Percentiles rank a stretch among this genome's conserved stretches.
Evolutionary conservation across 1,284 basidiomycete species (phyloP).

Genomic region (Phaffia rhodozyma): DNA sequence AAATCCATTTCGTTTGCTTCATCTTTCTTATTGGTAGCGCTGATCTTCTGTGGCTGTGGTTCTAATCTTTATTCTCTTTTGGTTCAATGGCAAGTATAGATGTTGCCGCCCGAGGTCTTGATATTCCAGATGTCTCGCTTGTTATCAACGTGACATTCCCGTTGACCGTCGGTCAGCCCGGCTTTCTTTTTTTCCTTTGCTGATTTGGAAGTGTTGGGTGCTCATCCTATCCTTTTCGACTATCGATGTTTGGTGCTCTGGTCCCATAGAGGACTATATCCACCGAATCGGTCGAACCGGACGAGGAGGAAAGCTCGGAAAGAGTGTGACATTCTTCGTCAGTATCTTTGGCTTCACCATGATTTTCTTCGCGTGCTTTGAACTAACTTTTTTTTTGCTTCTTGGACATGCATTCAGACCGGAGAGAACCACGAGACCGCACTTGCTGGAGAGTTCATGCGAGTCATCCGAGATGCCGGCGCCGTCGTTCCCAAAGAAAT

Average conservation of each 20-base stretch:
- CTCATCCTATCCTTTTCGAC: neutral
- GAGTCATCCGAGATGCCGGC: slow-evolving; percentile 79
- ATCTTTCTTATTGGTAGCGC: neutral
- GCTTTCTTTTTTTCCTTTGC: neutral
- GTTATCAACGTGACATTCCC: slow-evolving; percentile 97
- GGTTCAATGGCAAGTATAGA: slow-evolving; percentile 38
- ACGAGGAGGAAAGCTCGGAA: slow-evolving; percentile 79
- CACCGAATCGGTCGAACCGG: slow-evolving; percentile 96
- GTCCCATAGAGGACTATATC: slow-evolving; percentile 56
- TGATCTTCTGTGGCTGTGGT: neutral
- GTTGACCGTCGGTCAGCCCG: slow-evolving; percentile 65
- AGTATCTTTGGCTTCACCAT: slow-evolving; percentile 22
- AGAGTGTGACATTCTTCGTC: slow-evolving; percentile 86
- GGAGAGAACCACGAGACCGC: slow-evolving; percentile 71
- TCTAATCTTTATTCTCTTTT: neutral
- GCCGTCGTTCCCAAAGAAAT: slow-evolving; percentile 62
- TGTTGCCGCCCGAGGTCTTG: slow-evolving; percentile 89
- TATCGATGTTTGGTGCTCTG: neutral
- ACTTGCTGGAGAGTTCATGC: slow-evolving; percentile 87
- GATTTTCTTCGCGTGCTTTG: neutral
- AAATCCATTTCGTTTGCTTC: slow-evolving; percentile 8
- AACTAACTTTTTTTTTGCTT: neutral
- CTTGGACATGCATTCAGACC: slow-evolving; percentile 35
- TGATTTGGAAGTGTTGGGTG: slow-evolving; percentile 19
- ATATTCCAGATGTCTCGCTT: slow-evolving; percentile 89